Conservation (phyloP, 345 rosid species). For the Aquilaria sinensis region DNA sequence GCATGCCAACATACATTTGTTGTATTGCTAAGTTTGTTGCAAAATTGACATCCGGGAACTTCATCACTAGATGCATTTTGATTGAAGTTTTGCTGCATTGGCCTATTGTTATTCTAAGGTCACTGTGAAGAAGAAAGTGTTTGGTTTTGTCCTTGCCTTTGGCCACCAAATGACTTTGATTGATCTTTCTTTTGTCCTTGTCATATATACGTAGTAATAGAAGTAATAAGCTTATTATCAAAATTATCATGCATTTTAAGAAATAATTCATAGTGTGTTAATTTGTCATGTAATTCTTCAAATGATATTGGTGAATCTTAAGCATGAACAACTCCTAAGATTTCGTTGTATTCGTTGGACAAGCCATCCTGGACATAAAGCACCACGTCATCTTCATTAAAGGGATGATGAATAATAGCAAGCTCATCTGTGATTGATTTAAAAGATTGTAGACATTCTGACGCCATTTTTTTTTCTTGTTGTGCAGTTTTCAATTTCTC, state of each 20-base stretch:
- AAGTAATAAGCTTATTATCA: neutral
- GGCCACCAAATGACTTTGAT: too few species aligned
- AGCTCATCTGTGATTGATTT: neutral
- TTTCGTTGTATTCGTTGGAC: neutral
- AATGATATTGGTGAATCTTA: neutral
- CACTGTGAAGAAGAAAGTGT: too few species aligned
- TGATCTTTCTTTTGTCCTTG: too few species aligned
- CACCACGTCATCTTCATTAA: neutral
- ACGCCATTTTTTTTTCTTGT: neutral
- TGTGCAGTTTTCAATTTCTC: neutral
- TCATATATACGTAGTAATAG: neutral
- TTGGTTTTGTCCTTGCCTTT: too few species aligned
- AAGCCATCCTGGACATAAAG: neutral
- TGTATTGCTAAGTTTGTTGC: neutral
- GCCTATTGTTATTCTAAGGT: neutral
- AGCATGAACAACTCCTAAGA: neutral
- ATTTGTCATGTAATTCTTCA: neutral
- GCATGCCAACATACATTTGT: neutral
- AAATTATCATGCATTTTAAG: neutral
- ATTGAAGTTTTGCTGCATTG: neutral
- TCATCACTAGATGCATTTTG: neutral
- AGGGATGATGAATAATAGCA: neutral
- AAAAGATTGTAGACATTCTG: neutral
- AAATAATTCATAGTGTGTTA: neutral
- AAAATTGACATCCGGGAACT: neutral